phyloP scores from a whole-genome alignment of 768 basidiomycete genomes.

The Paxillus ammoniavirescens region DNA sequence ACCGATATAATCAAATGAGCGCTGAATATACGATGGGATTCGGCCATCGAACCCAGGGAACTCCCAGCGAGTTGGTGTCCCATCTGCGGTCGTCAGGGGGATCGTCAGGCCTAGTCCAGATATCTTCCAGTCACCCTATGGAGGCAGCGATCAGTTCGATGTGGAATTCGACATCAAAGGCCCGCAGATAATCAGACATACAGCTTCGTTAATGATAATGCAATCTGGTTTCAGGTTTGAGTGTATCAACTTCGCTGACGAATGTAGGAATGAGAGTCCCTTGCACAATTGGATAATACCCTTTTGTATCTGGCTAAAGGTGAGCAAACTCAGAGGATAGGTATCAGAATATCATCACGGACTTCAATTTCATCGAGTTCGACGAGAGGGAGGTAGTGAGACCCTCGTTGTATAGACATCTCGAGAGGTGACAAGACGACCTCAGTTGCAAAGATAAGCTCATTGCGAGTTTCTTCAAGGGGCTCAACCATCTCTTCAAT shows the following conservation, averaged over 20 bases:
- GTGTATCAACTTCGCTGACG: constrained; percentile 88
- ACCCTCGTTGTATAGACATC: constrained; percentile 67
- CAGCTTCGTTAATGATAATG: constrained; percentile 86
- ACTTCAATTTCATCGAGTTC: constrained; percentile 98
- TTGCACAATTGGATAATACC: constrained; percentile 92
- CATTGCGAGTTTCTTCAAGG: constrained; percentile 85
- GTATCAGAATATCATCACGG: constrained; percentile 18
- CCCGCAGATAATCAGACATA: constrained; percentile 36
- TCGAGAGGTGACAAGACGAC: constrained; percentile 81
- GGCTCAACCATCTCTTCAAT: constrained; percentile 93
- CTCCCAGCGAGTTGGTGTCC: constrained; percentile 79
- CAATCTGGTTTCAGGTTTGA: constrained; percentile 86
- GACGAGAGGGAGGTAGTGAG: constrained; percentile 53
- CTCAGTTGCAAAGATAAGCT: constrained; percentile 93
- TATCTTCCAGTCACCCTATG: constrained; percentile 97
- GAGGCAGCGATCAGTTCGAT: background rate
- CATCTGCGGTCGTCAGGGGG: constrained; percentile 64
- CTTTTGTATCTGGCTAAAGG: constrained; percentile 76
- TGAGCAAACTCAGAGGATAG: constrained; percentile 2
- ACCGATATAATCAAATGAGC: constrained; percentile 96
- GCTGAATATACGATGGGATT: constrained; percentile 78
- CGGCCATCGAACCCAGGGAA: constrained; percentile 86
- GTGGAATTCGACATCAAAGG: background rate
- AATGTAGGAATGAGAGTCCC: constrained; percentile 87
- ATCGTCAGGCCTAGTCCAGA: constrained; percentile 88